Evolutionary conservation across 495 filamentous ascomycete species (phyloP).

Genomic region (Pseudoneurospora amorphoporcata): DNA sequence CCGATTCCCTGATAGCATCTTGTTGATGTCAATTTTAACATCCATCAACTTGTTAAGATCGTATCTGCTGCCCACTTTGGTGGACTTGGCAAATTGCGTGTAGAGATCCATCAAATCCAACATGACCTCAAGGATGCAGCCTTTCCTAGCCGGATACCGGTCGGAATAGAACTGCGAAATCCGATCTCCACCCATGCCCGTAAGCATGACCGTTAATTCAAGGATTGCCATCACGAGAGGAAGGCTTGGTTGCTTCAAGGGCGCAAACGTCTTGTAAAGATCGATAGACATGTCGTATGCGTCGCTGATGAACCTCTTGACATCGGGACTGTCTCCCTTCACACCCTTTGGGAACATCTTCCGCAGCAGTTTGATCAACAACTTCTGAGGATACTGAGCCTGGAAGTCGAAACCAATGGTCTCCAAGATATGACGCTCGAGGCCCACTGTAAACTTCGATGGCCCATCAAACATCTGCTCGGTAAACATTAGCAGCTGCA

Average conservation of each 20-base stretch:
- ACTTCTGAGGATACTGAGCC: constrained; percentile 76
- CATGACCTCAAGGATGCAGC: constrained; percentile 73
- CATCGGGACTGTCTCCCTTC: not conserved
- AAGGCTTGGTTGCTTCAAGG: constrained; percentile 72
- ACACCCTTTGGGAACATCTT: constrained; percentile 29
- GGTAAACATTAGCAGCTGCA: constrained; percentile 4
- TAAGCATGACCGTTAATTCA: constrained; percentile 64
- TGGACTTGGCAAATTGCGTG: constrained; percentile 59
- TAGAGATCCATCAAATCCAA: constrained; percentile 84
- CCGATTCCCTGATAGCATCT: constrained; percentile 42
- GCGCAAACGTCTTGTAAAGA: constrained; percentile 84
- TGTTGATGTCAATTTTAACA: constrained; percentile 78
- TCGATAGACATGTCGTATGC: constrained; percentile 80
- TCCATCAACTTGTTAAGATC: constrained; percentile 67
- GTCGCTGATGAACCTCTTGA: constrained; percentile 42
- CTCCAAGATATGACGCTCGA: constrained; percentile 93
- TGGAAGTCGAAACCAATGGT: constrained; percentile 87
- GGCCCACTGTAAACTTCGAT: constrained; percentile 67
- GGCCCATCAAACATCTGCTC: constrained; percentile 64
- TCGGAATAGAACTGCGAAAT: constrained; percentile 39
- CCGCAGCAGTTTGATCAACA: constrained; percentile 64
- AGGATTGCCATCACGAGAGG: constrained; percentile 74
- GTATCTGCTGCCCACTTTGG: constrained; percentile 60
- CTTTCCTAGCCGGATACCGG: constrained; percentile 23
- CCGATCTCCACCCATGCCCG: constrained; percentile 36